phyloP scores from a whole-genome alignment of 2,329 filamentous ascomycete genomes.

The Thelonectria discophora region DNA sequence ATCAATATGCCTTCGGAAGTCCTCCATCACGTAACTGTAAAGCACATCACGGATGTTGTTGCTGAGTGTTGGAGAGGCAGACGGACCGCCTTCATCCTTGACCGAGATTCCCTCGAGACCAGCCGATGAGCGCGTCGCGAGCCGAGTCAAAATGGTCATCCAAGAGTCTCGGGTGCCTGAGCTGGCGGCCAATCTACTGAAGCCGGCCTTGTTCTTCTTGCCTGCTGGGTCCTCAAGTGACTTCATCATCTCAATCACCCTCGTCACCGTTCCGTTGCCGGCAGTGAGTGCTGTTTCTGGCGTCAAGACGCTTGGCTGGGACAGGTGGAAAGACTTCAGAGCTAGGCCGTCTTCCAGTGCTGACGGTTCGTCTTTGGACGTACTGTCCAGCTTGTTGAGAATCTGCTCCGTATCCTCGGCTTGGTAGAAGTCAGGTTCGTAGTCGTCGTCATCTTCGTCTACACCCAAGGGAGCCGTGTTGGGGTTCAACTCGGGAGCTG shows the following conservation, averaged over 20 bases:
- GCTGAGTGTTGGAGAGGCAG: constrained; percentile 59
- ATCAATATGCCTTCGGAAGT: constrained; percentile 90
- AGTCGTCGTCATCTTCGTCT: constrained; percentile 85
- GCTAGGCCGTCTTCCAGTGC: constrained; percentile 58
- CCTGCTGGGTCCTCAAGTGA: constrained; percentile 72
- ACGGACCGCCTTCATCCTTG: constrained; percentile 64
- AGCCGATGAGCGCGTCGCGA: constrained; percentile 81
- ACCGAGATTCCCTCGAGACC: constrained; percentile 70
- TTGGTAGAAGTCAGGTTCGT: constrained; percentile 86
- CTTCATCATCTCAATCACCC: constrained; percentile 81
- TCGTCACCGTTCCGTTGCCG: constrained; percentile 76
- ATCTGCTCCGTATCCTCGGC: constrained; percentile 82
- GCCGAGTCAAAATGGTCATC: constrained; percentile 85
- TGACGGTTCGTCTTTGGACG: constrained; percentile 59
- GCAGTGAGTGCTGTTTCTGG: constrained; percentile 76
- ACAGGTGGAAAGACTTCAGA: constrained; percentile 82
- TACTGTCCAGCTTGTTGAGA: constrained; percentile 77
- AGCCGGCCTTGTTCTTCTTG: constrained; percentile 74
- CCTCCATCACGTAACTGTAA: constrained; percentile 87
- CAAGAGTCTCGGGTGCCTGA: constrained; percentile 88
- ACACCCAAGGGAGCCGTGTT: constrained; percentile 70
- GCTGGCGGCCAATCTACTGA: constrained; percentile 85
- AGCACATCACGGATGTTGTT: constrained; percentile 81
- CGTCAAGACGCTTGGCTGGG: constrained; percentile 77
- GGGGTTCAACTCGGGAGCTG: constrained; percentile 60